phyloP scores from a whole-genome alignment of 257 asterid genomes.

The Petunia axillaris region DNA sequence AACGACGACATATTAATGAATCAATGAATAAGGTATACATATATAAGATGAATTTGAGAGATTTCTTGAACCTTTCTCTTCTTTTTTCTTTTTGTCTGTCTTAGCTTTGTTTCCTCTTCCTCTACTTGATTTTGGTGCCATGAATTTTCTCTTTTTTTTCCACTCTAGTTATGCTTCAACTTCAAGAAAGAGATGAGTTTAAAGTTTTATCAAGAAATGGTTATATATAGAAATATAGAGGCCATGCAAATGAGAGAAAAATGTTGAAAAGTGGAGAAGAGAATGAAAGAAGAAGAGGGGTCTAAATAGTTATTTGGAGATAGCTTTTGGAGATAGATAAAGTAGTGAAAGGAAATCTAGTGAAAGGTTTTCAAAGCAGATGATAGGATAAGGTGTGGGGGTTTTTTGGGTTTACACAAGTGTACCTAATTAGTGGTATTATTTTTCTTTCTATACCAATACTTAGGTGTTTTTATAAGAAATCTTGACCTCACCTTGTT shows the following conservation, averaged over 20 bases:
- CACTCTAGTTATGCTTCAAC: not conserved
- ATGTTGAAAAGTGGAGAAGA: not conserved
- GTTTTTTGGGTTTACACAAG: conserved; percentile 40
- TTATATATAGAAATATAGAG: not conserved
- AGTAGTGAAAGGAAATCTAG: conserved; percentile 41
- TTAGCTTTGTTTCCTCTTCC: conserved; percentile 74
- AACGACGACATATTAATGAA: not conserved
- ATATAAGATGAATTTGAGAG: not conserved
- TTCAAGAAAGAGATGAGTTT: not conserved
- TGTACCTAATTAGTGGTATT: too few relatives aligned
- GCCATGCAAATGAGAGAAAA: conserved; percentile 36
- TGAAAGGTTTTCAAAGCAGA: conserved; percentile 38
- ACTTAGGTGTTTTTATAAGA: conserved; percentile 46
- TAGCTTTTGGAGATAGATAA: conserved; percentile 24
- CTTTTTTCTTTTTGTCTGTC: conserved; percentile 91
- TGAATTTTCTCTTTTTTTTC: not conserved
- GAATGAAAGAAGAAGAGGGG: not conserved
- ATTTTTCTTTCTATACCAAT: too few relatives aligned
- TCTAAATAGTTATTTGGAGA: not conserved
- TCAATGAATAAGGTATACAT: not conserved
- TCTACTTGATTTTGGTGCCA: conserved; percentile 98
- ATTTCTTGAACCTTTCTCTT: conserved; percentile 69
- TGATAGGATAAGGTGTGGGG: conserved; percentile 67
- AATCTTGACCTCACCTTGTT: conserved; percentile 77
- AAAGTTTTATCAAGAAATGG: not conserved